Conservation (phyloP, 331 rosid species). For the Spiraea crenata region DNA sequence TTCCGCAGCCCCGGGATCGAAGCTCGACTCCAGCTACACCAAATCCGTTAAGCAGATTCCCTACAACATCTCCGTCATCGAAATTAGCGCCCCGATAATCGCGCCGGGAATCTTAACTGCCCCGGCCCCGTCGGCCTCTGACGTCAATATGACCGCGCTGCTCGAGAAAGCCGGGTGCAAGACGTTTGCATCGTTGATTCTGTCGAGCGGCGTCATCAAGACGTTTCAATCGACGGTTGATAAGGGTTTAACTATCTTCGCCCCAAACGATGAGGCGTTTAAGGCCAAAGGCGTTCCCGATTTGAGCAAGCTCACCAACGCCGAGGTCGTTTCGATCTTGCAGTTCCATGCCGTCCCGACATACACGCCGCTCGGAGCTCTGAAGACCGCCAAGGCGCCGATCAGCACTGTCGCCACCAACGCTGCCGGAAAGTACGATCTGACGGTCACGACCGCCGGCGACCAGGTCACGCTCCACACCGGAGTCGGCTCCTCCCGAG, state of each 20-base stretch:
- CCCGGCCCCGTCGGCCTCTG: conserved; percentile 70
- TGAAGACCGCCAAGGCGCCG: conserved; percentile 54
- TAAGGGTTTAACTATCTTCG: conserved; percentile 79
- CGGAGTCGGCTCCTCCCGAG: conserved; percentile 68
- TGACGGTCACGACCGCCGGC: conserved; percentile 52
- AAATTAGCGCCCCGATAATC: conserved; percentile 66
- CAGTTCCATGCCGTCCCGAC: conserved; percentile 64
- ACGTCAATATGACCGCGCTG: conserved; percentile 60
- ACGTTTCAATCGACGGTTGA: conserved; percentile 52
- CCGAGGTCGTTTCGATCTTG: conserved; percentile 69
- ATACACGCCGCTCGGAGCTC: conserved; percentile 67
- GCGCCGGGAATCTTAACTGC: conserved; percentile 79
- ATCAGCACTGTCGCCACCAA: conserved; percentile 63
- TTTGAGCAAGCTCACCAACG: conserved; percentile 83
- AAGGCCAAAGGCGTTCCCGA: conserved; percentile 75
- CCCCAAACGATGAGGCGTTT: conserved; percentile 86
- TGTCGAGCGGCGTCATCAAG: conserved; percentile 62
- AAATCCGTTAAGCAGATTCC: conserved; percentile 80
- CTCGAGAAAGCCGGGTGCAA: conserved; percentile 83
- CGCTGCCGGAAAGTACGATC: conserved; percentile 74
- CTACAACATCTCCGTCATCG: conserved; percentile 77
- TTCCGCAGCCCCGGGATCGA: conserved; percentile 83
- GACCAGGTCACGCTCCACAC: conserved; percentile 80
- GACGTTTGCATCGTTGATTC: conserved; percentile 57
- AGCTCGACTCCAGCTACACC: conserved; percentile 73